Conservation (phyloP, 352 stramenopile species). For the Saprolegnia diclina region DNA sequence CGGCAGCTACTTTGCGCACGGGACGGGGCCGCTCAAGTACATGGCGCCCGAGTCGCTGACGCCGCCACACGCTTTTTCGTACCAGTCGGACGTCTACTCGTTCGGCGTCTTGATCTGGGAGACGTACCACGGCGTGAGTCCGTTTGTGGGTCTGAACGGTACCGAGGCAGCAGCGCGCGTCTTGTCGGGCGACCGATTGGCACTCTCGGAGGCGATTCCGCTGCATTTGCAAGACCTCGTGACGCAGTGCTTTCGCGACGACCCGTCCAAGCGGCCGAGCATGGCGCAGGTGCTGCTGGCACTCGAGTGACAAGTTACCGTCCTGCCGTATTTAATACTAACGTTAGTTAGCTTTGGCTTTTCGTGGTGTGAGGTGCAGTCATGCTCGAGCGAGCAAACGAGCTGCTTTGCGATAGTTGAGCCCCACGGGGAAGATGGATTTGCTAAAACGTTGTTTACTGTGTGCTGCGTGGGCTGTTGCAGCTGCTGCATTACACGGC, state of each 20-base stretch:
- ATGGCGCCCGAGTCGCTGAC: constrained; percentile 78
- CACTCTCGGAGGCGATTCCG: constrained; percentile 41
- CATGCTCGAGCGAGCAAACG: no score
- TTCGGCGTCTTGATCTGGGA: constrained; percentile 84
- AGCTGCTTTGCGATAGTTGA: no score
- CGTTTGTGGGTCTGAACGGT: constrained; percentile 49
- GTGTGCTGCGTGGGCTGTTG: no score
- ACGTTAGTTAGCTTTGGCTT: neutral
- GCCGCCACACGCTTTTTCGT: constrained; percentile 67
- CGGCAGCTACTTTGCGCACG: constrained; percentile 54
- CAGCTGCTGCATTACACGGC: no score
- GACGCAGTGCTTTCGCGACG: constrained; percentile 64
- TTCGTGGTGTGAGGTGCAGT: no score
- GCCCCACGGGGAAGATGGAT: no score
- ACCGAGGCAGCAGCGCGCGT: constrained; percentile 62
- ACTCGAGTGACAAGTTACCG: constrained; percentile 45
- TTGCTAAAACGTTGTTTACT: no score
- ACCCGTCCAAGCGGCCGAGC: constrained; percentile 49
- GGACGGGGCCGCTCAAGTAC: constrained; percentile 71
- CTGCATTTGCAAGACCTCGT: constrained; percentile 49
- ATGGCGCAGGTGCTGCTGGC: constrained; percentile 61
- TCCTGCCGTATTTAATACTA: neutral
- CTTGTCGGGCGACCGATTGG: constrained; percentile 63
- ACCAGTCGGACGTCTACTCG: constrained; percentile 74
- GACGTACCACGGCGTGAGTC: constrained; percentile 48